A percentile compares a stretch with the other conserved stretches of the same genome.
phyloP scores from a whole-genome alignment of 192 early-diverging fungal genomes.

The Paraglomus brasilianum region DNA sequence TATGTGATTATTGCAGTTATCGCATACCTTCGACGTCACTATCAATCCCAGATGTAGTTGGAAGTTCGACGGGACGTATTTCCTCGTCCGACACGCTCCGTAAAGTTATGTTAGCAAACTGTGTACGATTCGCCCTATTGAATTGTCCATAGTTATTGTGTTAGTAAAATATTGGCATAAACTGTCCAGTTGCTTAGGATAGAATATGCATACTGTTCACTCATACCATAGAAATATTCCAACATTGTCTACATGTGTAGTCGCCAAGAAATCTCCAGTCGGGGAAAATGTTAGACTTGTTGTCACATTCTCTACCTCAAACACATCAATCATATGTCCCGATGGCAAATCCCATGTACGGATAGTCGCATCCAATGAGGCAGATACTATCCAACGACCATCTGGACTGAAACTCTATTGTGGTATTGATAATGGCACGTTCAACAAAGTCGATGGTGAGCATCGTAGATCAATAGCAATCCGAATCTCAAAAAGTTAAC shows the following conservation, averaged over 20 bases:
- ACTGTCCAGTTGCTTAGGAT: too few species aligned
- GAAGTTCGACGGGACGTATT: constrained; percentile 51
- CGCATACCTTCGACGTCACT: constrained; percentile 49
- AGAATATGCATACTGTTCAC: not conserved
- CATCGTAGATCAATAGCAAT: too few species aligned
- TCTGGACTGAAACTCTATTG: constrained; percentile 83
- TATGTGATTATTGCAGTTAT: not conserved
- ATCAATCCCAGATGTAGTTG: constrained; percentile 57
- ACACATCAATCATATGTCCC: constrained; percentile 84
- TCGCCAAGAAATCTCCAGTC: constrained; percentile 87
- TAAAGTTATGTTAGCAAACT: constrained; percentile 72
- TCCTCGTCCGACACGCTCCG: constrained; percentile 60
- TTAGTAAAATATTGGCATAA: too few species aligned
- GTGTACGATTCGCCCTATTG: constrained; percentile 70
- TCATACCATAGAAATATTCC: constrained; percentile 87
- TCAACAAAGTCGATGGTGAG: not conserved
- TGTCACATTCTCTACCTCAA: constrained; percentile 70
- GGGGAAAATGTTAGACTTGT: constrained; percentile 90
- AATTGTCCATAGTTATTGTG: not conserved
- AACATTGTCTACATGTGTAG: constrained; percentile 87
- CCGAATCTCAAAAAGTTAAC: not conserved
- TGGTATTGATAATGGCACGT: not conserved
- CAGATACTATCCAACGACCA: constrained; percentile 85
- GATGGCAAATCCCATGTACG: constrained; percentile 97
- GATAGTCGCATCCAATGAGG: constrained; percentile 81